Base-by-base conservation (phyloP, 2,329 filamentous ascomycete genomes). In the Aspergillus pseudoterreus region DNA sequence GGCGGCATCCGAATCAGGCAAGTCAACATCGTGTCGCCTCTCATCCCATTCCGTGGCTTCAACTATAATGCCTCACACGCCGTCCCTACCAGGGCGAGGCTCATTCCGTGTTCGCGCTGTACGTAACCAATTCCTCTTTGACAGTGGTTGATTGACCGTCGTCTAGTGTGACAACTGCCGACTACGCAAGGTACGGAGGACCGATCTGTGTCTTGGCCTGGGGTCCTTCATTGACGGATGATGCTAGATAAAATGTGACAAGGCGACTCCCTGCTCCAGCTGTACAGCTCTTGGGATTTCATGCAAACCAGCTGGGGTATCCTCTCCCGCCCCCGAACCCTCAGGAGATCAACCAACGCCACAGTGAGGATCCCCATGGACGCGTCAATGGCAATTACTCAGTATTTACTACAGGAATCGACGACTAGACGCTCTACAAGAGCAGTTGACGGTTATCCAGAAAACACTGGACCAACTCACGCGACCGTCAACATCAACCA, bases 81-180 rank as follows among this genome's bases (percentile, higher is more conserved):
- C 42, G 15, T 32, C 45, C 6, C 49, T 53, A 12, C 45, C 17
- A n/a, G 36, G 42, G 4, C 54, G 57, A 2, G 56, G 47, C 14
- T 63, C 61, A 1, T 64, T 64, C 47, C 60, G 62, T 24, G 49
- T 58, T 6, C 59, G 62, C 24, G 62, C 62, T 36, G 60, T 63
- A 60, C 17, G 57, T 45, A 19, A 22, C 22, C 36, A 30, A 19
- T 21, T 22, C 21, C 19, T 21, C 11, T 19, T 19, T 22, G 17
- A 2, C n/a, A 11, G 4, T 15, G 12, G 15, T 11, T 15, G 21
- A 41, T 27, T 4, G 9, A 2, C 21, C 21, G 14, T 17, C 14
- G 4, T 38, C 4, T 15, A 65, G 63, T 65, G 63, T 24, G 62
- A 65, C 33, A 65, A 65, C 50, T 65, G 63, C 49, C 61, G 63